phyloP scores from a whole-genome alignment of 1,284 basidiomycete genomes.

The Ceratobasidium sp. region DNA sequence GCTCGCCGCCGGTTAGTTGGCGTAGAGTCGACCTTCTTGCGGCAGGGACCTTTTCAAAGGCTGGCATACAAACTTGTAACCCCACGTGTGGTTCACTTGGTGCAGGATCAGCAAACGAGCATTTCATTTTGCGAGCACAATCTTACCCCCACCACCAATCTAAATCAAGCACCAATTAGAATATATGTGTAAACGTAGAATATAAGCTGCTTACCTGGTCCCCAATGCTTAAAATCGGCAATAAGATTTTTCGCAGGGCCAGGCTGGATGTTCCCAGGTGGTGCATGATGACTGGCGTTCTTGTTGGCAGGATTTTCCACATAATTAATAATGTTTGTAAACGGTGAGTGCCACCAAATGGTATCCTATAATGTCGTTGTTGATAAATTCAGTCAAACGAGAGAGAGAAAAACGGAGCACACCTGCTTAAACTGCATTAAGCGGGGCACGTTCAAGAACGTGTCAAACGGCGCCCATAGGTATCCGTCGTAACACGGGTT shows the following conservation, averaged over 20 bases:
- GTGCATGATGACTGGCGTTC: slow-evolving; percentile 40
- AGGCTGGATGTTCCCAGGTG: slow-evolving; percentile 41
- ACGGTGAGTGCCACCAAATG: slow-evolving; percentile 60
- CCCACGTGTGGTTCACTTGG: slow-evolving; percentile 55
- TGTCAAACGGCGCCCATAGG: slow-evolving; percentile 64
- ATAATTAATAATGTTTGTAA: slow-evolving; percentile 32
- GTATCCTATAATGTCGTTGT: slow-evolving; percentile 45
- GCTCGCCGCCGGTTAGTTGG: slow-evolving; percentile 52
- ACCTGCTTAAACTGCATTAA: slow-evolving; percentile 59
- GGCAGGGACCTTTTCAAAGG: slow-evolving; percentile 55
- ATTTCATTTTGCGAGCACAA: too few relatives aligned
- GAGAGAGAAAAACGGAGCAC: neutral
- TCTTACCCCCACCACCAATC: slow-evolving; percentile 46
- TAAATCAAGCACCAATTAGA: neutral
- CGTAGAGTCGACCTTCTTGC: slow-evolving; percentile 57
- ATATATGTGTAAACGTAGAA: neutral
- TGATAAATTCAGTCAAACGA: neutral
- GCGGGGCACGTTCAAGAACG: slow-evolving; percentile 62
- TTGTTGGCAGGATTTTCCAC: slow-evolving; percentile 41
- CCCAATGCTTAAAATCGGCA: slow-evolving; percentile 38
- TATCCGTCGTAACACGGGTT: slow-evolving; percentile 63
- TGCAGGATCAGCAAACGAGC: neutral
- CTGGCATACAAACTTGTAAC: slow-evolving; percentile 58
- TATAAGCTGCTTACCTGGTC: slow-evolving; percentile 5
- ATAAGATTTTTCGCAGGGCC: slow-evolving; percentile 38